Evolutionary conservation across 257 asterid genomes (phyloP).

Genomic region (Echites panduratus): DNA sequence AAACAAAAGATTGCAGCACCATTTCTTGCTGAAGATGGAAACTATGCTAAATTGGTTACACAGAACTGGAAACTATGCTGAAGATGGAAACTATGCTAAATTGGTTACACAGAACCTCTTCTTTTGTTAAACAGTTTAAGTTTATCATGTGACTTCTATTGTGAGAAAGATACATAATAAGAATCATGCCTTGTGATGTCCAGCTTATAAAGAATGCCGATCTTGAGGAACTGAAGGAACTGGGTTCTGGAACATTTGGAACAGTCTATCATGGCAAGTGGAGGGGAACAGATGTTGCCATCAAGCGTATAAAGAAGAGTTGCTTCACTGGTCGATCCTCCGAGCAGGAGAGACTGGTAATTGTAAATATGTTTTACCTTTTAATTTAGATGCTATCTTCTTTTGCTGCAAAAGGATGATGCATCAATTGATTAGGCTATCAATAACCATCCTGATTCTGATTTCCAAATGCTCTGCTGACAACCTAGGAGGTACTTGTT

Average conservation of each 20-base stretch:
- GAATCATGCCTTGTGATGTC: conserved; percentile 3
- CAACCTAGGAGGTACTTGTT: not conserved
- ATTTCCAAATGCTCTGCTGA: not conserved
- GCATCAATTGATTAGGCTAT: not conserved
- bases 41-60: not conserved
- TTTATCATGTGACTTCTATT: not conserved
- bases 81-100: not conserved
- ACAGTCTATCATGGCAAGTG: conserved; percentile 62
- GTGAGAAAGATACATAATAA: not conserved
- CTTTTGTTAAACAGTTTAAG: not conserved
- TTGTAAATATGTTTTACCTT: conserved; percentile 1
- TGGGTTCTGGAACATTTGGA: conserved; percentile 63
- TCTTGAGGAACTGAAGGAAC: conserved; percentile 54
- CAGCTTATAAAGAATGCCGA: conserved; percentile 38
- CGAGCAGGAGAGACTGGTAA: conserved; percentile 83
- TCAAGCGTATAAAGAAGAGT: conserved; percentile 74
- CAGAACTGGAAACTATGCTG: conserved; percentile 1
- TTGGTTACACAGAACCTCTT: not conserved
- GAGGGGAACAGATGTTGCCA: conserved; percentile 85
- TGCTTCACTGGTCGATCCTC: conserved; percentile 79
- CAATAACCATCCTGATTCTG: not conserved
- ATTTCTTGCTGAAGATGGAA: conserved; percentile 3
- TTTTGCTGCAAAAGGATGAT: not conserved
- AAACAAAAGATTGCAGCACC: not conserved
- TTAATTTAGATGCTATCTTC: not conserved